Base-by-base conservation (phyloP, 345 rosid species). In the Eucalyptus grandis region DNA sequence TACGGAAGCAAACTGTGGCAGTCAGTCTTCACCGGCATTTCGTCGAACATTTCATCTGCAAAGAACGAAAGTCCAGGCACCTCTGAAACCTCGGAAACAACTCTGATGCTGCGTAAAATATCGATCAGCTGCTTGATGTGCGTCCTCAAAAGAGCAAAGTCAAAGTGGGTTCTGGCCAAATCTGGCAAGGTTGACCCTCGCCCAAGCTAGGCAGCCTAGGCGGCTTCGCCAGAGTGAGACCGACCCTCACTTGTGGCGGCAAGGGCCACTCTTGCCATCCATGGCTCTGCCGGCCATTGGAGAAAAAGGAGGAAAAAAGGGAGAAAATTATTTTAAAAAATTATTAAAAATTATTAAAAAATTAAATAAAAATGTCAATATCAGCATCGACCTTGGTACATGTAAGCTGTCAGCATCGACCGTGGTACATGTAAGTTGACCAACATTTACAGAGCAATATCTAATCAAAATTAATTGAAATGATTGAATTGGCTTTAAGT, bases 351-450 rank as follows among this genome's bases (percentile, higher is more conserved):
- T n/a, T n/a, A n/a, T n/a, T n/a, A n/a, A n/a, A n/a, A n/a, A n/a
- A n/a, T n/a, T 50, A 56, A 56, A 56, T 53, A 19, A 53, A 56
- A 24, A 22, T 22, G 13, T 56, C 27, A 0, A 56, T 6, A 0
- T 22, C 12, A 7, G 1, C 0, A 56, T 24, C 1, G 6, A 56
- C 0, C 1, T 0, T 54, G 3, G 1, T 54, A 9, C 1, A 51
- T 17, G 12, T 56, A 56, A 21, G 27, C 1, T 4, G 3, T 49
- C 16, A 3, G 0, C 3, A 56, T 24, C 3, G 6, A 56, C 0
- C 13, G 0, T 24, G 3, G 1, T 56, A 56, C 1, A 53, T 53
- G 30, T 56, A 56, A 21, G 27, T 0, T 3, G 1, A 2, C 30
- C 12, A 9, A 26, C 0, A 2, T 56, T 10, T 12, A 56, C 6